Conservation (phyloP, 2,329 filamentous ascomycete species). For the Bipolaris oryzae region DNA sequence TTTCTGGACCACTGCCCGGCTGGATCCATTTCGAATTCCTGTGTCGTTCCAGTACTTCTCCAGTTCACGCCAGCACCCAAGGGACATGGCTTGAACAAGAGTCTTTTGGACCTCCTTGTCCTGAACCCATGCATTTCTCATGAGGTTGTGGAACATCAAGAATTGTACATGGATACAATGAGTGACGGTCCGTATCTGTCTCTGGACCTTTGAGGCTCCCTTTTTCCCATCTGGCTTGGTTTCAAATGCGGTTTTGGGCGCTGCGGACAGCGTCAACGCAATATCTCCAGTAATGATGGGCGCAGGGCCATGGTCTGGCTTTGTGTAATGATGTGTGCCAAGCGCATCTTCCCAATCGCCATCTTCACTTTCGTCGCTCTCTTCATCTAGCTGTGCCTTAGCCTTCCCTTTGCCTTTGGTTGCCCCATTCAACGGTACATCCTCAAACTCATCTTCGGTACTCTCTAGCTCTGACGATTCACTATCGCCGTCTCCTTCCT, state of each 20-base stretch:
- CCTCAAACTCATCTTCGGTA: constrained; percentile 57
- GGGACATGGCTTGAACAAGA: constrained; percentile 37
- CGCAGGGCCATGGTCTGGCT: constrained; percentile 44
- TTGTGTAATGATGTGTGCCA: constrained; percentile 43
- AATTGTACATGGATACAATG: constrained; percentile 90
- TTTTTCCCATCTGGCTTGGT: constrained; percentile 69
- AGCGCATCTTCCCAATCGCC: constrained; percentile 51
- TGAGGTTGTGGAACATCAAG: constrained; percentile 86
- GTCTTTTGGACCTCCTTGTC: constrained; percentile 43
- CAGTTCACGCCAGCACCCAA: constrained; percentile 45
- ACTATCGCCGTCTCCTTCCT: constrained; percentile 49
- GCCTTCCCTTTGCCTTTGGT: constrained; percentile 53
- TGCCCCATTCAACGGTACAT: constrained; percentile 45
- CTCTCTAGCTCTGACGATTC: constrained; percentile 51
- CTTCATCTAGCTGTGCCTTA: constrained; percentile 32
- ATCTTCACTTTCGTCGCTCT: constrained; percentile 48
- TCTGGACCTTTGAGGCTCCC: constrained; percentile 83
- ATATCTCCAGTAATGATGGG: constrained; percentile 68
- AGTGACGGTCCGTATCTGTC: constrained; percentile 75
- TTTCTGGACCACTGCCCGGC: constrained; percentile 67
- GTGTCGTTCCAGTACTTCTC: constrained; percentile 65
- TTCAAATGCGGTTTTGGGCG: constrained; percentile 32
- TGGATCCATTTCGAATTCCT: constrained; percentile 84
- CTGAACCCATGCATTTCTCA: constrained; percentile 56
- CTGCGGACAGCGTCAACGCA: constrained; percentile 67